A percentile compares a stretch with the other conserved stretches of the same genome.
These are phyloP conservation scores for Entomortierella beljakovae DNA, from an alignment of 192 early-diverging fungal species.

Conservation along the genomic window DNA sequence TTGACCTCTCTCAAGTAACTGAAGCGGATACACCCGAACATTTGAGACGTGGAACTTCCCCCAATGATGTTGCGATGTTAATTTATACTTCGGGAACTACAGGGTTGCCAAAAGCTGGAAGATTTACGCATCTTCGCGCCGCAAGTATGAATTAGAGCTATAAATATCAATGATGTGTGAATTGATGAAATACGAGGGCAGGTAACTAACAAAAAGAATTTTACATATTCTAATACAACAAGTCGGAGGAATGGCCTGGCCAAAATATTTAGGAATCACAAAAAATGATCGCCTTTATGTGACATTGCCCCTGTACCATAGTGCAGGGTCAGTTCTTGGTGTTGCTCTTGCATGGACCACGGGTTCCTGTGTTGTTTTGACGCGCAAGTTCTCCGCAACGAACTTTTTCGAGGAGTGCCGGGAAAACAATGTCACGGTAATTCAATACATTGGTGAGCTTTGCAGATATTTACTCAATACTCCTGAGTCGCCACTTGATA, in stretches of 20 bases:
- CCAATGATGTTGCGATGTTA: constrained; percentile 54
- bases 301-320: constrained; percentile 75
- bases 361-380: constrained; percentile 65
- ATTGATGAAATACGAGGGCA: neutral
- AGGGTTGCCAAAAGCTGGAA: constrained; percentile 70
- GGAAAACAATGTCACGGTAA: constrained; percentile 55
- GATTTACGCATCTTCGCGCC: constrained; percentile 57
- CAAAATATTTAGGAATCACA: constrained; percentile 25
- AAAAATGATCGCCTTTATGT: constrained; percentile 66
- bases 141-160: constrained; percentile 9
- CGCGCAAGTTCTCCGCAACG: constrained; percentile 66
- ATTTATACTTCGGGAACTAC: constrained; percentile 71
- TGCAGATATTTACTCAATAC: constrained; percentile 70
- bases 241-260: constrained; percentile 27
- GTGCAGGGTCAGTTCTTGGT: constrained; percentile 54
- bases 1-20: constrained; percentile 10
- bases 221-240: neutral
- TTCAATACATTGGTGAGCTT: constrained; percentile 77
- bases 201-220: neutral
- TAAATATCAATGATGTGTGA: neutral
- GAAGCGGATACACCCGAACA: constrained; percentile 29
- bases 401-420: constrained; percentile 65
- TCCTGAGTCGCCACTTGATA: constrained; percentile 64
- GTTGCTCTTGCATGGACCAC: constrained; percentile 22
- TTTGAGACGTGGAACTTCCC: neutral